These are phyloP conservation scores for Didymella lethalis DNA, from an alignment of 2,329 filamentous ascomycete species.

Conservation along the genomic window DNA sequence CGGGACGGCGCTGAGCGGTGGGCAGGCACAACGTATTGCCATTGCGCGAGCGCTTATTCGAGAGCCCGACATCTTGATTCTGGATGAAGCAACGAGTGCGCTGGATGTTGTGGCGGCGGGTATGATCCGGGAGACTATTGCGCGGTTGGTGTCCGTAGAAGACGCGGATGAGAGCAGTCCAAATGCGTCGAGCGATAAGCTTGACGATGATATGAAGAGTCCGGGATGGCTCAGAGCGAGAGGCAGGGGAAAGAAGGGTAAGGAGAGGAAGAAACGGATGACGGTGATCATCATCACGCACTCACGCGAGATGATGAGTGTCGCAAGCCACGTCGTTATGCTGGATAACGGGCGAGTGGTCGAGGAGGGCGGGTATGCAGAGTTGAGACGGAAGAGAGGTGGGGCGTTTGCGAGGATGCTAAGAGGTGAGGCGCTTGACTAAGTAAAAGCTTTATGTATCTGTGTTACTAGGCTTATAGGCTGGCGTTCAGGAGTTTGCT, in stretches of 20 bases:
- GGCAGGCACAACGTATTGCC: slow-evolving; percentile 81
- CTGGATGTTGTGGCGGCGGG: slow-evolving; percentile 75
- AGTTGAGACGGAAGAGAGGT: slow-evolving; percentile 56
- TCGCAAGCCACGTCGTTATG: slow-evolving; percentile 77
- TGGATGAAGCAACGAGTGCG: slow-evolving; percentile 88
- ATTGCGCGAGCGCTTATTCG: slow-evolving; percentile 82
- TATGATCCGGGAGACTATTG: slow-evolving; percentile 69
- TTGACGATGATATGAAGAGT: background rate
- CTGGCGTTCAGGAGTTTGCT: background rate
- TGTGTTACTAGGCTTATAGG: too few species aligned
- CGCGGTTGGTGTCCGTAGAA: slow-evolving; percentile 55
- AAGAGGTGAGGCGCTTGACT: slow-evolving; percentile 45
- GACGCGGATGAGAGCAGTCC: background rate
- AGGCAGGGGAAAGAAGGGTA: slow-evolving; percentile 13
- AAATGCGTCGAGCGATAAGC: background rate
- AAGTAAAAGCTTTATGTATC: background rate
- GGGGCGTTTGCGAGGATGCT: slow-evolving; percentile 48
- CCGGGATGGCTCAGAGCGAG: slow-evolving; percentile 7
- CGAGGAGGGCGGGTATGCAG: slow-evolving; percentile 72
- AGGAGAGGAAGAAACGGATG: slow-evolving; percentile 53
- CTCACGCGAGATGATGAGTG: slow-evolving; percentile 82
- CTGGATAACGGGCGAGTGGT: slow-evolving; percentile 71
- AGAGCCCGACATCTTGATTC: slow-evolving; percentile 73
- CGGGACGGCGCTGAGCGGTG: slow-evolving; percentile 76
- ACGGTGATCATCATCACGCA: slow-evolving; percentile 86